Evolutionary conservation across 192 early-diverging fungal species (phyloP).

Genomic region (Mortierella claussenii): DNA sequence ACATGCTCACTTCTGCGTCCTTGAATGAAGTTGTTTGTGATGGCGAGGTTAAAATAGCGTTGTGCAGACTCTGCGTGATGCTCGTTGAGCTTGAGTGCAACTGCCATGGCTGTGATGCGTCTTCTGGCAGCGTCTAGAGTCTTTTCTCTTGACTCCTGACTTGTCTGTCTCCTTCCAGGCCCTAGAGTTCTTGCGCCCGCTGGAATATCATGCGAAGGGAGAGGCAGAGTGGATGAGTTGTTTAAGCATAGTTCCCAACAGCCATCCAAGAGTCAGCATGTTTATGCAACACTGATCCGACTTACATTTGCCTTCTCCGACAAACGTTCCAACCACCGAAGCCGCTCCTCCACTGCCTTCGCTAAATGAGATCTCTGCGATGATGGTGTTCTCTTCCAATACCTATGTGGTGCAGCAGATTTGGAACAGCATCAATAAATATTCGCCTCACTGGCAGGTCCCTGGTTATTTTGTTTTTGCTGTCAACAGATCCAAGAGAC

Average conservation of each 20-base stretch:
- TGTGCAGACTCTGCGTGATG: constrained; percentile 85
- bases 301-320: constrained; percentile 71
- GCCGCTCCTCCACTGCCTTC: constrained; percentile 90
- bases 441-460: neutral
- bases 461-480: no score
- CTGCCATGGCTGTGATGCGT: constrained; percentile 78
- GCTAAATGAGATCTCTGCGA: constrained; percentile 90
- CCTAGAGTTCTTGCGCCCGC: constrained; percentile 55
- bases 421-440: no score
- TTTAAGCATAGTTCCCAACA: no score
- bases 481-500: constrained; percentile 12
- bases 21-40: constrained; percentile 83
- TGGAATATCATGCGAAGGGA: constrained; percentile 7
- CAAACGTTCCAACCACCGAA: constrained; percentile 77
- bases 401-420: no score
- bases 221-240: neutral
- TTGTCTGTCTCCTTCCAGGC: constrained; percentile 56
- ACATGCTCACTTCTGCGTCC: constrained; percentile 83
- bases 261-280: neutral
- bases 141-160: constrained; percentile 76
- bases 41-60: constrained; percentile 86
- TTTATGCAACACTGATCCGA: neutral
- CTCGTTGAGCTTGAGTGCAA: constrained; percentile 75
- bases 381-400: constrained; percentile 92
- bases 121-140: constrained; percentile 74